Evolutionary conservation across 129 eudicot genomes (phyloP).

Genomic region (Rutidosis leptorrhynchoides): DNA sequence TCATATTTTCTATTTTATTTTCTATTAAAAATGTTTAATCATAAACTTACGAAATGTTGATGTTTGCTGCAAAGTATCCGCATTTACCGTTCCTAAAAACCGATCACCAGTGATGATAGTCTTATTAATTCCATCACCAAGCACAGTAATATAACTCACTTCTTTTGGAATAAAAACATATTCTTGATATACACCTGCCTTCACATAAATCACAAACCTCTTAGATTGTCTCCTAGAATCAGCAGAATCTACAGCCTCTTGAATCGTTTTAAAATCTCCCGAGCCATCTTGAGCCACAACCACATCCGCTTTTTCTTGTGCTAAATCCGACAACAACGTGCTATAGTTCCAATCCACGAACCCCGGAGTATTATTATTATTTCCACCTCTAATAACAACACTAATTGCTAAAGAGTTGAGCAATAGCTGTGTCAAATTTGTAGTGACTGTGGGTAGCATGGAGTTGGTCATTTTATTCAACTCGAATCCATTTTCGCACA

Average conservation of each 20-base stretch:
- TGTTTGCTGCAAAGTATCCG: conserved; percentile 14
- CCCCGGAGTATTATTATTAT: conserved; percentile 2
- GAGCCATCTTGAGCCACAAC: conserved; percentile 40
- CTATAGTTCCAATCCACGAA: conserved; percentile 4
- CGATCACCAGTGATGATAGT: conserved; percentile 50
- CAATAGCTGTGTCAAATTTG: conserved; percentile 14
- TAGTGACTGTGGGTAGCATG: conserved; percentile 10
- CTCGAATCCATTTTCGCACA: conserved; percentile 32
- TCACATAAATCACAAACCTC: conserved; percentile 54
- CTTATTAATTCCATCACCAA: conserved; percentile 60
- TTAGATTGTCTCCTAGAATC: background rate
- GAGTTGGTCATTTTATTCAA: conserved; percentile 17
- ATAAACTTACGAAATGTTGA: conserved; percentile 31
- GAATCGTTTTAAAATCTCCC: conserved; percentile 24
- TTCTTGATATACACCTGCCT: conserved; percentile 61
- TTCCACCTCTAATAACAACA: conserved; percentile 11
- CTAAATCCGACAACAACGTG: background rate
- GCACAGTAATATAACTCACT: conserved; percentile 37
- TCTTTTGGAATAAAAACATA: conserved; percentile 28
- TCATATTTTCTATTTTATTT: no score
- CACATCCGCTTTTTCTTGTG: background rate
- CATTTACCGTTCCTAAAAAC: background rate
- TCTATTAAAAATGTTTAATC: background rate
- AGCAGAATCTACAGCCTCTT: conserved; percentile 24
- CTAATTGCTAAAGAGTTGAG: conserved; percentile 34